Evolutionary conservation across 2,329 filamentous ascomycete genomes (phyloP).

Genomic region (Thermothelomyces thermophilus): DNA sequence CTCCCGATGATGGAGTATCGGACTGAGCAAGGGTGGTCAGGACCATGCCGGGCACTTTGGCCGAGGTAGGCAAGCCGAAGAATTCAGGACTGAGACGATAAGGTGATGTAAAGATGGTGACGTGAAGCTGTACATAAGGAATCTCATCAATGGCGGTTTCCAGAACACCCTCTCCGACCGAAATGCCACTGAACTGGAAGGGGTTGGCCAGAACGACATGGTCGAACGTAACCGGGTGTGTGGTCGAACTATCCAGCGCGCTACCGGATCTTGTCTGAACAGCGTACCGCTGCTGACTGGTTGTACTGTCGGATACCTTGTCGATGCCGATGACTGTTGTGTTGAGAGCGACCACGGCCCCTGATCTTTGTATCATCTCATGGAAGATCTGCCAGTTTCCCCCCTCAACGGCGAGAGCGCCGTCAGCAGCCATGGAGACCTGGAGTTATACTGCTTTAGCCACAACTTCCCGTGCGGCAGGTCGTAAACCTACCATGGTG

Average conservation of each 20-base stretch:
- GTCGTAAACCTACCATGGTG: constrained; percentile 53
- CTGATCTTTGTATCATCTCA: constrained; percentile 63
- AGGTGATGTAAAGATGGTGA: constrained; percentile 80
- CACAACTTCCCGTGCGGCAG: background rate
- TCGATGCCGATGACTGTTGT: constrained; percentile 59
- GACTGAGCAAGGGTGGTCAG: constrained; percentile 70
- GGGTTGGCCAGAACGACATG: constrained; percentile 78
- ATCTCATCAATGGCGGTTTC: constrained; percentile 66
- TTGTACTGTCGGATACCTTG: constrained; percentile 32
- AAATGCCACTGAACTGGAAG: constrained; percentile 71
- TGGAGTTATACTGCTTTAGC: constrained; percentile 17
- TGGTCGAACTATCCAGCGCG: constrained; percentile 25
- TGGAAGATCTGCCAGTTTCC: constrained; percentile 95
- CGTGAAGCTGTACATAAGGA: constrained; percentile 81
- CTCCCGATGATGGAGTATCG: constrained; percentile 45
- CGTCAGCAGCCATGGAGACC: constrained; percentile 83
- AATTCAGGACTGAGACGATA: constrained; percentile 62
- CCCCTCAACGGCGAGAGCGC: constrained; percentile 69
- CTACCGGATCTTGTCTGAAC: constrained; percentile 34
- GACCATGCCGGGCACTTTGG: constrained; percentile 62
- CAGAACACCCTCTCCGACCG: constrained; percentile 56
- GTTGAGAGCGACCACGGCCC: constrained; percentile 56
- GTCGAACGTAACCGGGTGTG: constrained; percentile 58
- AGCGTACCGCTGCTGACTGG: constrained; percentile 39
- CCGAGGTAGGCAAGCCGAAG: constrained; percentile 60